Evolutionary conservation across 2,329 filamentous ascomycete species (phyloP).

Genomic region (Fusarium abutilonis): DNA sequence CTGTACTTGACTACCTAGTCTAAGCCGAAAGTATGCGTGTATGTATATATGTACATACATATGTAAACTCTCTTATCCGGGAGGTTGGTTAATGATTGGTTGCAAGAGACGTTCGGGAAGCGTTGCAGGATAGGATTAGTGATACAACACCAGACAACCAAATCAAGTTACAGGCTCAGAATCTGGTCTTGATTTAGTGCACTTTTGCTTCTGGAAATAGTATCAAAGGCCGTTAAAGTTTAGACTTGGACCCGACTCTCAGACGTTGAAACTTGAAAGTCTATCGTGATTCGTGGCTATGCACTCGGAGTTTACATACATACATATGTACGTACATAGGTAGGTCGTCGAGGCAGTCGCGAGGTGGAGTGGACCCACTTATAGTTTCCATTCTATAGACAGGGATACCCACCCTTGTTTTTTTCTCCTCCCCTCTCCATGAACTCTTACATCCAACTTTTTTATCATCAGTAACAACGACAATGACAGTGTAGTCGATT

Average conservation of each 20-base stretch:
- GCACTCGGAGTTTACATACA: slow-evolving; percentile 1
- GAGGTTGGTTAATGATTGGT: background rate
- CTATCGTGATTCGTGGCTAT: background rate
- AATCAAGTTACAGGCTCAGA: background rate
- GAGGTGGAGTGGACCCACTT: slow-evolving; percentile 22
- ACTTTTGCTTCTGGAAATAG: background rate
- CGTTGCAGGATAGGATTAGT: background rate
- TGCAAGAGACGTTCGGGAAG: background rate
- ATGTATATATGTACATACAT: too few species aligned
- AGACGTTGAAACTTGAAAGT: slow-evolving; percentile 11
- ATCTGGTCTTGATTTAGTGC: background rate
- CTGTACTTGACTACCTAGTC: too few species aligned
- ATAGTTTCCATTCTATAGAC: slow-evolving; percentile 24
- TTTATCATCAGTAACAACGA: slow-evolving; percentile 4
- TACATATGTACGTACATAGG: too few species aligned
- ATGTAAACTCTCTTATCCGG: background rate
- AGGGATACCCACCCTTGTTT: slow-evolving; percentile 15
- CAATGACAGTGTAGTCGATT: background rate
- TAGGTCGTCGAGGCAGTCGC: slow-evolving; percentile 5
- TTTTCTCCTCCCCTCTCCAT: background rate
- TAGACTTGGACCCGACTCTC: background rate
- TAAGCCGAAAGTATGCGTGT: too few species aligned
- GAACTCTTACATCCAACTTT: slow-evolving; percentile 24
- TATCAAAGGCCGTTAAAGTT: background rate
- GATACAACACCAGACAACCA: background rate